phyloP scores from a whole-genome alignment of 164 flowering plant genomes.

The Tetracentron sinense region DNA sequence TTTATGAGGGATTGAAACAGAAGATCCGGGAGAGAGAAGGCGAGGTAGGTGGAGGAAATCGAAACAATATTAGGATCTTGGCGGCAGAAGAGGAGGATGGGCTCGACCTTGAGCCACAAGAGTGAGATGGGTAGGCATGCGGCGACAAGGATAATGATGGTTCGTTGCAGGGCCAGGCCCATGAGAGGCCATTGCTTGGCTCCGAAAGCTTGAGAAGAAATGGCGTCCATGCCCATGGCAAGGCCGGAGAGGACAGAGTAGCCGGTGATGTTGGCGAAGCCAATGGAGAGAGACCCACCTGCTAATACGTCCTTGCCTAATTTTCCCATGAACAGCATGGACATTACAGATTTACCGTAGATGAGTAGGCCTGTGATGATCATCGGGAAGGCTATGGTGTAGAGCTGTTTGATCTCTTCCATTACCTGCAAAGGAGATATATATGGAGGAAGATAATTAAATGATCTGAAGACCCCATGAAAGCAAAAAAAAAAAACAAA shows the following conservation, averaged over 20 bases:
- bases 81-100: slow-evolving; percentile 37
- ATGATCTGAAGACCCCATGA: too few relatives aligned
- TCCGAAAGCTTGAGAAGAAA: too few relatives aligned
- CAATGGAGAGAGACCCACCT: too few relatives aligned
- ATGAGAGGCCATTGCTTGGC: slow-evolving; percentile 52
- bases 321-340: slow-evolving; percentile 58
- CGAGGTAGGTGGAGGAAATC: slow-evolving; percentile 39
- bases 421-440: slow-evolving; percentile 24
- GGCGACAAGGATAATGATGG: slow-evolving; percentile 33
- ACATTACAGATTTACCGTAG: slow-evolving; percentile 44
- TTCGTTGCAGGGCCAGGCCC: slow-evolving; percentile 46
- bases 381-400: slow-evolving; percentile 43
- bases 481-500: neutral
- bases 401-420: slow-evolving; percentile 45
- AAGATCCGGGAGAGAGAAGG: slow-evolving; percentile 52
- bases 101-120: slow-evolving; percentile 48
- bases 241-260: too few relatives aligned
- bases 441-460: neutral
- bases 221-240: slow-evolving; percentile 74
- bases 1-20: slow-evolving; percentile 41
- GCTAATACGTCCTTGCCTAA: slow-evolving; percentile 49
- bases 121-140: slow-evolving; percentile 51
- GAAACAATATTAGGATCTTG: slow-evolving; percentile 48
- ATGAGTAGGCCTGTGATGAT: slow-evolving; percentile 44
- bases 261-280: slow-evolving; percentile 72